Conservation (phyloP, 2,329 filamentous ascomycete species). For the Claviceps arundinis region DNA sequence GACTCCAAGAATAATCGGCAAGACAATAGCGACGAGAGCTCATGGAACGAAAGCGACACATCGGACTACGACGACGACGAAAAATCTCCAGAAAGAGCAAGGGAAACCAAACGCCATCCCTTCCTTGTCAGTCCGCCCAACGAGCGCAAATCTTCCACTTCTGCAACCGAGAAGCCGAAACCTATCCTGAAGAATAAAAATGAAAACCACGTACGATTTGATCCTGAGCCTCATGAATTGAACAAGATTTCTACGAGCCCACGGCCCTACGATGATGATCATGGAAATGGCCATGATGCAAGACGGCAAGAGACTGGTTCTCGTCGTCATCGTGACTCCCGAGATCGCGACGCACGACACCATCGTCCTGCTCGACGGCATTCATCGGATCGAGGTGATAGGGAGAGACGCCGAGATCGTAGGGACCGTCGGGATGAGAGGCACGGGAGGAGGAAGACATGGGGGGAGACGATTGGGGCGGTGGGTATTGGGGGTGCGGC, state of each 20-base stretch:
- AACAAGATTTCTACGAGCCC: slow-evolving; percentile 14
- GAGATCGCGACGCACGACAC: slow-evolving; percentile 13
- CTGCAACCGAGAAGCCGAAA: slow-evolving; percentile 31
- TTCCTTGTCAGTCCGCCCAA: slow-evolving; percentile 24
- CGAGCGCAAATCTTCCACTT: slow-evolving; percentile 21
- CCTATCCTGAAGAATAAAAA: slow-evolving; percentile 50
- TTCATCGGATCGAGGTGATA: slow-evolving; percentile 28
- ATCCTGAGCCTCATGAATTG: slow-evolving; percentile 34
- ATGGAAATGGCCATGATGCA: slow-evolving; percentile 15
- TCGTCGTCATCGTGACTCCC: slow-evolving; percentile 14
- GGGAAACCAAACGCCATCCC: slow-evolving; percentile 14
- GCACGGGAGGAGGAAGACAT: slow-evolving; percentile 28
- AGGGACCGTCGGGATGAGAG: slow-evolving; percentile 25
- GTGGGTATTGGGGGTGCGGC: slow-evolving; percentile 49
- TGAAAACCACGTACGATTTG: slow-evolving; percentile 42
- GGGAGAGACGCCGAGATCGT: slow-evolving; percentile 23
- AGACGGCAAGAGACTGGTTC: slow-evolving; percentile 7
- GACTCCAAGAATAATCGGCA: slow-evolving; percentile 23
- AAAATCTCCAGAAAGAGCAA: slow-evolving; percentile 10
- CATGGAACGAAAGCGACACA: slow-evolving; percentile 18
- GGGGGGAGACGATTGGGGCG: slow-evolving; percentile 41
- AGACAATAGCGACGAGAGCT: slow-evolving; percentile 18
- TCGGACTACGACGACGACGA: slow-evolving; percentile 23
- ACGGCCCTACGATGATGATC: slow-evolving; percentile 19
- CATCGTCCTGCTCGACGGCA: slow-evolving; percentile 17